Conservation (phyloP, 2,329 filamentous ascomycete species). For the Hymenoscyphus repandus region DNA sequence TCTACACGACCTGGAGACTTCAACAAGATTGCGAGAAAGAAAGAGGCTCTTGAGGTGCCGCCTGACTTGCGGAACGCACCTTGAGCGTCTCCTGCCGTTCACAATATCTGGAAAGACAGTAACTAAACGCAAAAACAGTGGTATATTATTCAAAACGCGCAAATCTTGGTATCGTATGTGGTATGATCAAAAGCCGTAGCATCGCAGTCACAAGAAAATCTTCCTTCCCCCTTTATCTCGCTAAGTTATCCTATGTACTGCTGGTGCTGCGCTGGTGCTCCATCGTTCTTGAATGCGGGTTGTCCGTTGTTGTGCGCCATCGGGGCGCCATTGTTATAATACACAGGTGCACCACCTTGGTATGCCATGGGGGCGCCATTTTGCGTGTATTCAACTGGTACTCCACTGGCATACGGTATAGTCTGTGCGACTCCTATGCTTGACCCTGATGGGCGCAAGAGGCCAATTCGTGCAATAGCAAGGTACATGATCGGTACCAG, state of each 20-base stretch:
- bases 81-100: no score
- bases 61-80: no score
- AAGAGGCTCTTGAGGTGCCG: no score
- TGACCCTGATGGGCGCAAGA: background rate
- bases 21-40: no score
- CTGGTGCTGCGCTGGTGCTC: background rate
- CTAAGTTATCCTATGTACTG: background rate
- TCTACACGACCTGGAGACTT: no score
- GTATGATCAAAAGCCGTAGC: background rate
- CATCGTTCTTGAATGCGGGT: background rate
- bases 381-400: background rate
- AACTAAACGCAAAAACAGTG: no score
- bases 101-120: no score
- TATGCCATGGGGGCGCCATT: background rate
- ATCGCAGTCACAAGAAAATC: background rate
- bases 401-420: background rate
- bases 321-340: background rate
- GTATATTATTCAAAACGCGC: no score
- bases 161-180: no score
- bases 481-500: background rate
- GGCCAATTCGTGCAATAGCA: slow-evolving; percentile 1
- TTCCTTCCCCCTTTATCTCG: background rate
- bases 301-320: background rate
- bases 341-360: background rate
- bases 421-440: background rate